Base-by-base conservation (phyloP, 208 protist species). In the Histomonas meleagridis region DNA sequence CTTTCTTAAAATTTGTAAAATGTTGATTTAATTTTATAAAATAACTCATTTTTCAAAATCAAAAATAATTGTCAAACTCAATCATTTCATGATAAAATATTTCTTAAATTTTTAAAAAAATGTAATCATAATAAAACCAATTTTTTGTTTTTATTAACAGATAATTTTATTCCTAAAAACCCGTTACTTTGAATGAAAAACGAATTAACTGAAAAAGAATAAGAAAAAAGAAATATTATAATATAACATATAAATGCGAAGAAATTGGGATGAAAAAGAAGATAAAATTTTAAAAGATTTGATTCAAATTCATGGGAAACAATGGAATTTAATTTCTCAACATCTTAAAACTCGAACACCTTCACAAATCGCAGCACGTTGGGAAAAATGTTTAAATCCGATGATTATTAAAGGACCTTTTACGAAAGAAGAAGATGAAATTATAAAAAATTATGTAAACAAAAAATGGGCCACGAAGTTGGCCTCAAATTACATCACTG, bases 361-460 rank as follows among this genome's bases (percentile, higher is more conserved):
- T 0, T 43, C 76, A 38, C 76, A 86, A 35, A 48, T 86, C 28
- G 43, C 76, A 12, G 43, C 76, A 1, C 4, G 76, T 38, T 86
- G 76, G 76, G 76, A 86, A 86, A 86, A 86, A 86, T 86, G 76
- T 49, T 51, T 86, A 9, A 48, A 86, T 55, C 76, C 76, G 9
- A 28, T 32, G 2, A 38, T 86, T 26, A 86, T 46, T 16, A 86
- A 86, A 86, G 76, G 76, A 1, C 76, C 76, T 38, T 86, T 86
- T 35, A 86, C 40, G 18, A 40, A 40, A 55, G 76, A 86, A 86
- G 76, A 86, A 35, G 76, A 86, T 55, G n/a, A 43, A 38, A 26
- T 46, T 38, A 86, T 86, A 12, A 46, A 57, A 10, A 26, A 86
- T 55, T 86, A 46, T 49, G 76, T 86, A n/a, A 43, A 86, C n/a